These are phyloP conservation scores for Quambalaria eucalypti DNA, from an alignment of 1,284 basidiomycete genomes.

Conservation along the genomic window DNA sequence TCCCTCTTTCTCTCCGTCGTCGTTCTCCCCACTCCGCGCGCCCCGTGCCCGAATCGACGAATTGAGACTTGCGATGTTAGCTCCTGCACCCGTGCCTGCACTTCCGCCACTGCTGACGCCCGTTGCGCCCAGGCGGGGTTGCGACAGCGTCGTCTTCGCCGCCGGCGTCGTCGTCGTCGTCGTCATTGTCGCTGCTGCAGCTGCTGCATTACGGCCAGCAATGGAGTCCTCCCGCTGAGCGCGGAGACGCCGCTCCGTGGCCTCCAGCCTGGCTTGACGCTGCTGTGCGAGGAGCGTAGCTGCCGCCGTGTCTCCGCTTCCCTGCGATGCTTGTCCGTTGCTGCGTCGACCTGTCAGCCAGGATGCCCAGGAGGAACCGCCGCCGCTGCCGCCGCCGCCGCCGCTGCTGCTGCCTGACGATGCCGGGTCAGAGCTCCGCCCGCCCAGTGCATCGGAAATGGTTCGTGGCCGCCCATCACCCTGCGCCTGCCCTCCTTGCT, in stretches of 20 bases:
- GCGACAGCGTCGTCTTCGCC: neutral
- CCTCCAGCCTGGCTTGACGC: constrained; percentile 27
- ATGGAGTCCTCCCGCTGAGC: constrained; percentile 15
- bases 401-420: neutral
- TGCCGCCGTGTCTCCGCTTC: neutral
- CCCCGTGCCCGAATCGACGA: too few relatives aligned
- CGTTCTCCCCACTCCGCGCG: neutral
- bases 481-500: too few relatives aligned
- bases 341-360: constrained; percentile 17
- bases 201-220: constrained; percentile 22
- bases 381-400: neutral
- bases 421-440: too few relatives aligned
- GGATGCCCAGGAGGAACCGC: constrained; percentile 10
- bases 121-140: too few relatives aligned
- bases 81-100: too few relatives aligned
- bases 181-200: neutral
- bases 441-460: too few relatives aligned
- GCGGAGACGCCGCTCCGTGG: constrained; percentile 26
- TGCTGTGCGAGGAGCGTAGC: constrained; percentile 8
- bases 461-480: too few relatives aligned
- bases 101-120: too few relatives aligned
- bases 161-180: neutral
- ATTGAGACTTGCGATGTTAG: too few relatives aligned
- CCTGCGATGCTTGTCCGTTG: neutral
- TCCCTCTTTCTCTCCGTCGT: neutral